These are phyloP conservation scores for Apiospora marii DNA, from an alignment of 2,329 filamentous ascomycete genomes.

Conservation along the genomic window DNA sequence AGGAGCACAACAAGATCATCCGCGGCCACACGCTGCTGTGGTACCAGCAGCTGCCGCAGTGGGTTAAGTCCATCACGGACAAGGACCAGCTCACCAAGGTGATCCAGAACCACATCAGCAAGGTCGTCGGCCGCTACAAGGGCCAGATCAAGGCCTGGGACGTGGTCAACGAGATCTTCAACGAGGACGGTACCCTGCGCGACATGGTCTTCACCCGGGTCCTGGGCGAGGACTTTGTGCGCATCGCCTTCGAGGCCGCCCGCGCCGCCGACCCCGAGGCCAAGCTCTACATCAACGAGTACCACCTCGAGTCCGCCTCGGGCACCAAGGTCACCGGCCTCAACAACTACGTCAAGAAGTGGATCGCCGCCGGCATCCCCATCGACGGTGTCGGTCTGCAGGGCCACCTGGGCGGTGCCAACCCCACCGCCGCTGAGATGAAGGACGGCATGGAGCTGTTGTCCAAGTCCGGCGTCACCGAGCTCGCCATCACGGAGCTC, in stretches of 20 bases:
- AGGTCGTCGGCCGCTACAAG: slow-evolving; percentile 63
- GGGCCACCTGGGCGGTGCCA: slow-evolving; percentile 49
- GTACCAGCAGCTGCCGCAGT: slow-evolving; percentile 58
- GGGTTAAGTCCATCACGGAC: slow-evolving; percentile 44
- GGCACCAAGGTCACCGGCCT: slow-evolving; percentile 63
- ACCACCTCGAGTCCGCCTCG: slow-evolving; percentile 66
- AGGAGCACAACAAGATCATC: slow-evolving; percentile 50
- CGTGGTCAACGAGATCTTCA: slow-evolving; percentile 68
- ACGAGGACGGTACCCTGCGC: slow-evolving; percentile 64
- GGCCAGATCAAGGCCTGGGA: slow-evolving; percentile 69
- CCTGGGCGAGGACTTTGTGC: slow-evolving; percentile 71
- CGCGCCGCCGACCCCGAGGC: slow-evolving; percentile 68
- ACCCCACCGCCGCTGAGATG: slow-evolving; percentile 47
- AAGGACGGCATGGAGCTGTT: slow-evolving; percentile 52
- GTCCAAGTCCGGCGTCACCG: slow-evolving; percentile 50
- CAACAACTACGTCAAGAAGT: slow-evolving; percentile 57
- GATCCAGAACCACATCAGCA: slow-evolving; percentile 64
- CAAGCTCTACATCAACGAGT: slow-evolving; percentile 78
- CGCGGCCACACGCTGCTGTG: slow-evolving; percentile 62
- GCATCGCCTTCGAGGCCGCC: slow-evolving; percentile 73
- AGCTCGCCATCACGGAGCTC: slow-evolving; percentile 65
- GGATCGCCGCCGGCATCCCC: slow-evolving; percentile 58
- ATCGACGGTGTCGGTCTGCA: slow-evolving; percentile 66
- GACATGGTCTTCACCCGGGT: slow-evolving; percentile 68
- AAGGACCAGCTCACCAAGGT: slow-evolving; percentile 54